phyloP scores from a whole-genome alignment of 805 yeast species.

The Ogataea pignaliae region DNA sequence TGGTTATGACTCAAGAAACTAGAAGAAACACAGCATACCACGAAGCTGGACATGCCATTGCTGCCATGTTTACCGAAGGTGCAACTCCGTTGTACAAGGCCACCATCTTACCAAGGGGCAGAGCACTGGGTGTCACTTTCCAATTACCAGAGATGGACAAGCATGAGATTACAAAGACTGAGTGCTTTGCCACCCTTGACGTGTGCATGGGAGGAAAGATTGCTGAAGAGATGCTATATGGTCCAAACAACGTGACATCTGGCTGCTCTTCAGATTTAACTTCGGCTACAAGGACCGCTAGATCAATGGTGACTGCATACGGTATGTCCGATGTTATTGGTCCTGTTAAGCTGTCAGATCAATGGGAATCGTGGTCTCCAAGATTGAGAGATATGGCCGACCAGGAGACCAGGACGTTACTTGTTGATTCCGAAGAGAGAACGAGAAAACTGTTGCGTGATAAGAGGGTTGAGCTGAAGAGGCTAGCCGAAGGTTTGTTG shows the following conservation, averaged over 20 bases:
- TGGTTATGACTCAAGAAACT: slow-evolving; percentile 95
- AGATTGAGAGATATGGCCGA: slow-evolving; percentile 86
- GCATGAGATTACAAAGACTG: slow-evolving; percentile 84
- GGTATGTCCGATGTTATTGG: slow-evolving; percentile 96
- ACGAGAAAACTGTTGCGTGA: slow-evolving; percentile 64
- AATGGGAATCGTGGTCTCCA: slow-evolving; percentile 95
- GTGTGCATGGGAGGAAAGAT: slow-evolving; percentile 99
- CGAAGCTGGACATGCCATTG: slow-evolving; percentile 99
- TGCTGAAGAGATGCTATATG: slow-evolving; percentile 92
- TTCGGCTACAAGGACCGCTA: slow-evolving; percentile 86
- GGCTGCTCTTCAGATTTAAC: slow-evolving; percentile 93
- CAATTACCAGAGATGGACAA: slow-evolving; percentile 98
- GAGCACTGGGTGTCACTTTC: slow-evolving; percentile 95
- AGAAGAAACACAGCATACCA: slow-evolving; percentile 94
- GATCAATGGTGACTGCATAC: slow-evolving; percentile 94
- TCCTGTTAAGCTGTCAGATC: slow-evolving; percentile 82
- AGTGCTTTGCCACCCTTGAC: slow-evolving; percentile 86
- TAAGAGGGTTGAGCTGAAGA: slow-evolving; percentile 64
- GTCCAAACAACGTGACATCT: slow-evolving; percentile 86
- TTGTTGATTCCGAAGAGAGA: slow-evolving; percentile 74
- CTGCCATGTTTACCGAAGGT: slow-evolving; percentile 91
- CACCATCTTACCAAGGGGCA: slow-evolving; percentile 92
- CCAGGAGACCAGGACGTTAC: slow-evolving; percentile 75
- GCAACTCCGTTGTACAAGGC: slow-evolving; percentile 97
- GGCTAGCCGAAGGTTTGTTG: slow-evolving; percentile 87